Evolutionary conservation across 371 early-diverging fungal genomes (phyloP).

Genomic region (Mucor saturninus): DNA sequence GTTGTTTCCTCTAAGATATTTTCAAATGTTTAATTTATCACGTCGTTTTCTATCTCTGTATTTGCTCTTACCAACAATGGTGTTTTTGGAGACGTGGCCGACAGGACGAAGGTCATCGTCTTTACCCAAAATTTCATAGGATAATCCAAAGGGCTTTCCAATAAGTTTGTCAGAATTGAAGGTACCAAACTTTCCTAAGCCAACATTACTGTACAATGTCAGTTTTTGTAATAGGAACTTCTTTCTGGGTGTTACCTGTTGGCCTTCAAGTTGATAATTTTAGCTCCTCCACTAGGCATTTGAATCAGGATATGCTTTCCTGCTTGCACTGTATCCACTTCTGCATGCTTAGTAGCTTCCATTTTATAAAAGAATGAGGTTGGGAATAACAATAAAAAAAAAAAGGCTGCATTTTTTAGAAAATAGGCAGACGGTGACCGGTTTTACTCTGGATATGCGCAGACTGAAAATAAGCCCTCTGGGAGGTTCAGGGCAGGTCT

Average conservation of each 20-base stretch:
- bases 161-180: constrained; percentile 81
- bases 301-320: constrained; percentile 75
- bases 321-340: constrained; percentile 44
- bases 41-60: neutral
- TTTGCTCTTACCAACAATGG: constrained; percentile 42
- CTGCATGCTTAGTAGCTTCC: neutral
- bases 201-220: constrained; percentile 45
- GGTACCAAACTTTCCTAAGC: constrained; percentile 93
- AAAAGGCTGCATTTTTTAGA: neutral
- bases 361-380: neutral
- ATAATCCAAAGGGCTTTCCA: constrained; percentile 81
- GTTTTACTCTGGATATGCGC: neutral
- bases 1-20: constrained; percentile 66
- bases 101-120: constrained; percentile 50
- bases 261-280: constrained; percentile 73
- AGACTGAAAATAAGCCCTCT: too few relatives aligned
- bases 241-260: constrained; percentile 51
- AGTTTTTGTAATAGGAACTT: too few relatives aligned
- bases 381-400: neutral
- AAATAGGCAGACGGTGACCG: neutral
- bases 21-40: too few relatives aligned
- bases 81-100: constrained; percentile 40
- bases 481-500: too few relatives aligned
- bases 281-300: constrained; percentile 88
- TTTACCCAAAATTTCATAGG: constrained; percentile 79